Evolutionary conservation across 2,329 filamentous ascomycete species (phyloP), one percentile per base, ranked within the genome.

Genomic region (Penicillium nordicum): DNA sequence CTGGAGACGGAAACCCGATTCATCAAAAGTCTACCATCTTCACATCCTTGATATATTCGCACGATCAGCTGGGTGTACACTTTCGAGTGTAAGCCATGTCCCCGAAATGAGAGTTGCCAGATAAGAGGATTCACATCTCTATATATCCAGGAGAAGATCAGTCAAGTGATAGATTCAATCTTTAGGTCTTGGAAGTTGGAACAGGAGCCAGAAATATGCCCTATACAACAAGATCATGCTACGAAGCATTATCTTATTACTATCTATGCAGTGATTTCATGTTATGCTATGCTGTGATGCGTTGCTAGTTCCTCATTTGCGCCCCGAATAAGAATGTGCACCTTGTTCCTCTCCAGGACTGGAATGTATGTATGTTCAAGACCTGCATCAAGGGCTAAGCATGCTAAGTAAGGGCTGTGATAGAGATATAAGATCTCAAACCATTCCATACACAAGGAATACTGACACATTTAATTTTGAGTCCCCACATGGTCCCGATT

Each of bases 341-440:
- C 44, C 14, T 25, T 7, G 29, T n/a, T 40, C 25, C 21, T 18
- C n/a, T 29, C 16, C 41, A 48, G 27, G 14, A 47, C 27, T 58
- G 57, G 53, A 59, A 59, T 59, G 50, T 55, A 21, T 27, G 16
- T 48, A 30, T 30, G 47, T 44, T 37, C 43, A 41, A 53, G 43
- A 57, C 53, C 38, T 46, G 43, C 53, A 59, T 61, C 50, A 51
- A 58, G 57, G 55, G 34, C 25, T n/a, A 52, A 52, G 44, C 40
- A 59, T 53, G 47, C 21, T 37, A 52, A 54, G 47, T 34, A 55
- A 50, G 41, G 55, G 48, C 18, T 21, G n/a, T 43, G 51, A 43
- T 9, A 14, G 29, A 47, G 29, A 21, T 36, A 37, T 34, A 27
- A 53, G 34, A 59, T 36, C 40, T 34, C 21, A 23, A 38, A 9